Percentiles rank a stretch among this genome's conserved stretches.
These are phyloP conservation scores for Phyllosticta paracitricarpa DNA, from an alignment of 2,329 filamentous ascomycete species.

Conservation along the genomic window DNA sequence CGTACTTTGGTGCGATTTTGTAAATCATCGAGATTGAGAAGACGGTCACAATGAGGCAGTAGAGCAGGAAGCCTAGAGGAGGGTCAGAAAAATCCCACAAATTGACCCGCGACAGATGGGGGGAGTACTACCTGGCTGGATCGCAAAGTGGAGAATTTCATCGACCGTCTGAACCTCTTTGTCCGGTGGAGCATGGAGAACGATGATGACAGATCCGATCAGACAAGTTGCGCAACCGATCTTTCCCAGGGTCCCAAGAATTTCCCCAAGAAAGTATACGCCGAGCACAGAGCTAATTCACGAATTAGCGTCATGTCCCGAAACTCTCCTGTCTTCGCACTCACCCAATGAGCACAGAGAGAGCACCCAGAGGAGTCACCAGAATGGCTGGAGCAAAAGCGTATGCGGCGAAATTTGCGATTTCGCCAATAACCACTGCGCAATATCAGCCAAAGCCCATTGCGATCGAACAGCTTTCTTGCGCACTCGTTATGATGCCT, in stretches of 20 bases:
- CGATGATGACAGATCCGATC: constrained; percentile 93
- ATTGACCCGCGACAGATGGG: neutral
- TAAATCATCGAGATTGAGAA: constrained; percentile 97
- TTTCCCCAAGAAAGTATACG: constrained; percentile 86
- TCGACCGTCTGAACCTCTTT: constrained; percentile 86
- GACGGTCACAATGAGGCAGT: constrained; percentile 66
- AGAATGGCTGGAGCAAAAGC: constrained; percentile 98
- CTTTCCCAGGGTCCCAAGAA: constrained; percentile 82
- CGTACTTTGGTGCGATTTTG: constrained; percentile 76
- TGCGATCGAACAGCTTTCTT: neutral
- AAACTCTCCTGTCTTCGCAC: constrained; percentile 14
- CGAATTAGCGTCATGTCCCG: constrained; percentile 11
- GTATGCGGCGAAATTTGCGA: constrained; percentile 97
- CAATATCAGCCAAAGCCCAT: constrained; percentile 13
- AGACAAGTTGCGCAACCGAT: constrained; percentile 93
- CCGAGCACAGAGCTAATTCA: constrained; percentile 66
- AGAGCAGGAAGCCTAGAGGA: constrained; percentile 70
- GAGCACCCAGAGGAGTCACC: constrained; percentile 85
- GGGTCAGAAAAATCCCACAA: neutral
- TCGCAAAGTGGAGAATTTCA: constrained; percentile 79
- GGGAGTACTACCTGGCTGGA: constrained; percentile 65
- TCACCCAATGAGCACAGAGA: constrained; percentile 82
- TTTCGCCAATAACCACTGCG: constrained; percentile 79
- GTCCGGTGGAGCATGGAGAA: constrained; percentile 91
- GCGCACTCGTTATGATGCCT: constrained; percentile 77